A percentile compares a stretch with the other conserved stretches of the same genome.
phyloP scores from a whole-genome alignment of 176 grass and related monocot genomes.

The Elaeis guineensis region DNA sequence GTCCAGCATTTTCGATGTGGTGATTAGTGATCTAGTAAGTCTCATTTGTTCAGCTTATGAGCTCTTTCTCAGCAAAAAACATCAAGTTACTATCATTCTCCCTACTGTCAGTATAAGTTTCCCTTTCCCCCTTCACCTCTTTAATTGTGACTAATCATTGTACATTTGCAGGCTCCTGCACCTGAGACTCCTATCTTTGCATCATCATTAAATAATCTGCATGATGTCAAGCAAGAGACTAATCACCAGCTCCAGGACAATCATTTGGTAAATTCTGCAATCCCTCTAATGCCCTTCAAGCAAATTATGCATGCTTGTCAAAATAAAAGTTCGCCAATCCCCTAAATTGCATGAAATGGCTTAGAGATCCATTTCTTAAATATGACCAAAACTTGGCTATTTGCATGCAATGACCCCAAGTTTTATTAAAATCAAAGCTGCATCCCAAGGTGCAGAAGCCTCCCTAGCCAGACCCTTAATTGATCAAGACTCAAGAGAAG shows the following conservation, averaged over 20 bases:
- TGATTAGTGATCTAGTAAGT: constrained; percentile 31
- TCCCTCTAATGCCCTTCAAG: constrained; percentile 17
- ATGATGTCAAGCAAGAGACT: constrained; percentile 32
- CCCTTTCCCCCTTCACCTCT: no score
- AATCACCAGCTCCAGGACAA: constrained; percentile 37
- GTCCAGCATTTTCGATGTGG: constrained; percentile 64
- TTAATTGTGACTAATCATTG: no score
- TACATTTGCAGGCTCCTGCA: constrained; percentile 31
- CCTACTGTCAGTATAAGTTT: constrained; percentile 1
- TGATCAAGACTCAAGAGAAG: constrained; percentile 23
- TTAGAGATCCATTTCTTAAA: not conserved
- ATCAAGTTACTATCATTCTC: constrained; percentile 16
- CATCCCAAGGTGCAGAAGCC: constrained; percentile 31
- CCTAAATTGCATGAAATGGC: no score
- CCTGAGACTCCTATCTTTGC: constrained; percentile 31
- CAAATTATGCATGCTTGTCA: not conserved
- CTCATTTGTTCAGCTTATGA: constrained; percentile 19
- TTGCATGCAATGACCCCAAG: constrained; percentile 32
- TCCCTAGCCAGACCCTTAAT: constrained; percentile 27
- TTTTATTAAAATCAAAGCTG: constrained; percentile 25
- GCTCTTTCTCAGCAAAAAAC: not conserved
- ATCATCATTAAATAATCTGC: constrained; percentile 33
- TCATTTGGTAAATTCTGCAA: constrained; percentile 35
- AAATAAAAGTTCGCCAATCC: no score
- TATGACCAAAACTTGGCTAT: constrained; percentile 6